Base-by-base conservation (phyloP, 1,284 basidiomycete genomes). In the Leccinum fallax region DNA sequence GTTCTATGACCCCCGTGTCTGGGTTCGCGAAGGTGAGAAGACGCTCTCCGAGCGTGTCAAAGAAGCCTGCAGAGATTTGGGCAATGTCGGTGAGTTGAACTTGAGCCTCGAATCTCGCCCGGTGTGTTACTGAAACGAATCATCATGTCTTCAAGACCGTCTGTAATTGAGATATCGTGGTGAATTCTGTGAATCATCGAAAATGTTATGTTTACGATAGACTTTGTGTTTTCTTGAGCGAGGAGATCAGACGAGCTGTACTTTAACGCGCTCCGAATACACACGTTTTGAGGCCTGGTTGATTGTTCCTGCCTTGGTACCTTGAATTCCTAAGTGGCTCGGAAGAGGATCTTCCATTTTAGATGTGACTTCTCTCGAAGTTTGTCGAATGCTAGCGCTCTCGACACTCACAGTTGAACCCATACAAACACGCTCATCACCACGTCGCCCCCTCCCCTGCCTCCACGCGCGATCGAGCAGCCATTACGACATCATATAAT, bases 1-100 rank as follows among this genome's bases (percentile, higher is more conserved):
- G 90, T 90, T 78, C 82, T 96, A 95, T 80, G 94, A 96, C 78
- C 94, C 94, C 61, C 93, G 96, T 84, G 92, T 97, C 66, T 98
- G 96, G 96, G 93, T 98, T 54, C 92, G 97, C 73, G 95, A 98
- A 82, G 96, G 96, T 68, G 97, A 99, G 83, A 96, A 97, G 88
- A 98, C 95, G 26, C 88, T 99, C 72, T 62, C 78, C 57, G 85
- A 79, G 66, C 94, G 97, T 74, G 94, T 97, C 80, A 93, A 94
- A 81, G 90, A 93, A 78, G 96, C 97, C 40, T 96, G 94, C 80
- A 69, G 79, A 53, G 96, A 99, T 79, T 85, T 99, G 66, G 92
- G 92, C 69, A 94, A 96, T 81, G 83, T 87, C 62, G 69, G 81
- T 82, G 63, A 69, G 78, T 77, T 15, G 53, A 57, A 3, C 11